phyloP scores from a whole-genome alignment of 31 red algal species.

The Asparagopsis taxiformis region DNA sequence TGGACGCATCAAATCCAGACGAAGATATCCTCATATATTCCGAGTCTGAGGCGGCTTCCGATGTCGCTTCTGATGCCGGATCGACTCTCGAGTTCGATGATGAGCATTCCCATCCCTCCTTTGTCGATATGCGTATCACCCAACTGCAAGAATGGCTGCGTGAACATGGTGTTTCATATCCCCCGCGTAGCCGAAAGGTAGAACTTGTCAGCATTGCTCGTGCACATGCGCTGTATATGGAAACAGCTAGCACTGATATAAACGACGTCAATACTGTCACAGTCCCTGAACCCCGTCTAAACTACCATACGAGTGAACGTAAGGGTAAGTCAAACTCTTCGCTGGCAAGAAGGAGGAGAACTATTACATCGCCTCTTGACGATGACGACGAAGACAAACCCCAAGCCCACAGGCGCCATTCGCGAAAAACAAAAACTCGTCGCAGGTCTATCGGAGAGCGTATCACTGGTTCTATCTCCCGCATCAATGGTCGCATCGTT shows the following conservation, averaged over 20 bases:
- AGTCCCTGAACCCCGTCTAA: neutral
- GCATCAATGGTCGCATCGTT: neutral
- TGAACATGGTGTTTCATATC: neutral
- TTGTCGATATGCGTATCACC: neutral
- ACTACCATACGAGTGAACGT: neutral
- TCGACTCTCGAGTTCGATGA: neutral
- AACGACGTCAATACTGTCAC: neutral
- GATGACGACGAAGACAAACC: too few species aligned
- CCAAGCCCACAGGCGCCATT: too few species aligned
- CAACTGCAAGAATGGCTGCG: constrained; percentile 17
- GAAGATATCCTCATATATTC: too few species aligned
- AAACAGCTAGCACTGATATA: neutral
- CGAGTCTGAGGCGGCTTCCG: too few species aligned
- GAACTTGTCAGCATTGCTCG: constrained; percentile 3
- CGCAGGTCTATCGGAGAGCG: too few species aligned
- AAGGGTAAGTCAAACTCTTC: too few species aligned
- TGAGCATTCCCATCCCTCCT: neutral
- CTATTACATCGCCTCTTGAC: too few species aligned
- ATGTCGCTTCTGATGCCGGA: neutral
- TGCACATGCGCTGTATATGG: constrained; percentile 14
- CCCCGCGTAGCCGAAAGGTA: neutral
- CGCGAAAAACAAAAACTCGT: too few species aligned
- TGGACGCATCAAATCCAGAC: too few species aligned
- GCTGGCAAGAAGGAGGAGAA: too few species aligned
- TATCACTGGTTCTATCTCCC: too few species aligned